Conservation (phyloP, 805 yeast genomes). For the Myxozyma nipponensis region DNA sequence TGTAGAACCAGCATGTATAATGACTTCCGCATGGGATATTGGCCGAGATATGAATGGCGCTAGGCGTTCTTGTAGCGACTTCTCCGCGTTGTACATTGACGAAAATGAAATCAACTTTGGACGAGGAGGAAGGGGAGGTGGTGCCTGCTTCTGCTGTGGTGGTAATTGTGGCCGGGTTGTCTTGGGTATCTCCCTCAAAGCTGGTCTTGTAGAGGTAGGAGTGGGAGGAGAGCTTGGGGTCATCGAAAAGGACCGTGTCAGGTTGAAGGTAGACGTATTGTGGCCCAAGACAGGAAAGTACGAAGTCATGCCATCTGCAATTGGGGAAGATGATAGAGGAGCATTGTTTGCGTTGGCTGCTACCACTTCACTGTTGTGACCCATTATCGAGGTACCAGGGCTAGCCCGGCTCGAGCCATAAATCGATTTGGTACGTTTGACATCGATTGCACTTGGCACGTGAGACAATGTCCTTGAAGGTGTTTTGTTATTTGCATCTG, state of each 20-base stretch:
- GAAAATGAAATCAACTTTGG: constrained; percentile 24
- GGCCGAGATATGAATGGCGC: constrained; percentile 67
- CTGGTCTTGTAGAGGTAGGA: neutral
- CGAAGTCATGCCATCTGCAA: constrained; percentile 5
- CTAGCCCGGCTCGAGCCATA: constrained; percentile 1
- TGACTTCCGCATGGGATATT: constrained; percentile 53
- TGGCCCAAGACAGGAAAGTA: constrained; percentile 21
- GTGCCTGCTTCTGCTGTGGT: neutral
- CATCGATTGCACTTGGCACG: neutral
- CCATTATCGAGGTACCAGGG: constrained; percentile 16
- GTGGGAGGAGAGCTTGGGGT: neutral
- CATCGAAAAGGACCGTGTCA: constrained; percentile 17
- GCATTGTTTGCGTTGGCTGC: constrained; percentile 23
- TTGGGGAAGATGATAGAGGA: constrained; percentile 21
- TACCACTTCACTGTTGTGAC: constrained; percentile 25
- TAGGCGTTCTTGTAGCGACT: constrained; percentile 57
- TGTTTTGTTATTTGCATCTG: neutral
- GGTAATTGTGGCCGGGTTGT: neutral
- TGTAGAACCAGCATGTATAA: constrained; percentile 54
- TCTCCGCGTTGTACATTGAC: constrained; percentile 40
- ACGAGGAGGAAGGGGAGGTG: constrained; percentile 27
- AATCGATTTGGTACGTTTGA: constrained; percentile 1
- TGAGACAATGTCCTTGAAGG: neutral
- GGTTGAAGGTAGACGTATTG: constrained; percentile 16
- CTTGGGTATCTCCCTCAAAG: neutral